These are phyloP conservation scores for Globisporangium cederbergense DNA, from an alignment of 352 stramenopile species.

Conservation along the genomic window DNA sequence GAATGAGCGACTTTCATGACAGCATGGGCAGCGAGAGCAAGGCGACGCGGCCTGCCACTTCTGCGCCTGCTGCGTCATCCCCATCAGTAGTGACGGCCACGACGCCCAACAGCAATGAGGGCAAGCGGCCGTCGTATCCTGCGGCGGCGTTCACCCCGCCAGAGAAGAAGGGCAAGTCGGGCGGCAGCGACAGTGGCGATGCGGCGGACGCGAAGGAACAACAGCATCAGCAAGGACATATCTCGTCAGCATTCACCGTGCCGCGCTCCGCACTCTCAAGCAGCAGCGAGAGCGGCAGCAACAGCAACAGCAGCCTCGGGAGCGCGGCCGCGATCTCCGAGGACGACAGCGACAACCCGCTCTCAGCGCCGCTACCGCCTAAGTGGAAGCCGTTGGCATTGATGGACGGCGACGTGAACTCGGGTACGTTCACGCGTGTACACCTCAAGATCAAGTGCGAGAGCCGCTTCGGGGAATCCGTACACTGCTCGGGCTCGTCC, in stretches of 20 bases:
- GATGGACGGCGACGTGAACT: conserved; percentile 60
- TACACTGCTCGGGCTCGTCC: conserved; percentile 78
- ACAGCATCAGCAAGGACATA: conserved; percentile 7
- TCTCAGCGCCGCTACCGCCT: background rate
- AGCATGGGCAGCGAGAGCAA: conserved; percentile 8
- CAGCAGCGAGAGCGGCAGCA: conserved; percentile 16
- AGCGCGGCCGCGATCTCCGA: conserved; percentile 15
- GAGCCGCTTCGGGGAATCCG: conserved; percentile 71
- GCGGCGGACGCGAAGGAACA: conserved; percentile 3
- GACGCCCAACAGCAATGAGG: conserved; percentile 7
- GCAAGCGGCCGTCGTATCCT: conserved; percentile 18
- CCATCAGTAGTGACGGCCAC: background rate
- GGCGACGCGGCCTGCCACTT: background rate
- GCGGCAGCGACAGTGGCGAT: background rate
- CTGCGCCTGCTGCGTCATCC: background rate
- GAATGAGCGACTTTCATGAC: conserved; percentile 14
- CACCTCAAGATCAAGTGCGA: conserved; percentile 63
- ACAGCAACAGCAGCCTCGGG: conserved; percentile 19
- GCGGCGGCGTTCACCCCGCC: conserved; percentile 15
- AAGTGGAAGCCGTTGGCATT: conserved; percentile 1
- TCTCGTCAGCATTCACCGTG: conserved; percentile 4
- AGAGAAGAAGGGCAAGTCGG: conserved; percentile 22
- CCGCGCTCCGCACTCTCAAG: conserved; percentile 9
- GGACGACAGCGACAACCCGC: conserved; percentile 13
- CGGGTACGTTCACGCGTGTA: conserved; percentile 79